Evolutionary conservation across 805 yeast genomes (phyloP).

Genomic region (Pichia paraexigua): DNA sequence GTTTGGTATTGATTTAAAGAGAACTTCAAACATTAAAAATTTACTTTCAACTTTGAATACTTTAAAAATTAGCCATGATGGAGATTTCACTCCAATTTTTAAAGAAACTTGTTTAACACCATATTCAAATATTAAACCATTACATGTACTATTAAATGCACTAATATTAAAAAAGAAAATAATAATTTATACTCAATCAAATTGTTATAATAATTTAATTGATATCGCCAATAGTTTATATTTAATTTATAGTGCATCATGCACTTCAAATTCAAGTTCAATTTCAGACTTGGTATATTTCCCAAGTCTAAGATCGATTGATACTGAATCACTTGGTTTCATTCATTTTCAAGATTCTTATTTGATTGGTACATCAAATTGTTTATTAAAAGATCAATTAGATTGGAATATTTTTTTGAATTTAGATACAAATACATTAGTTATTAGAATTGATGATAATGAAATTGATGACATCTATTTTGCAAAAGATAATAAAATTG

Average conservation of each 20-base stretch:
- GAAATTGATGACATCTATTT: constrained; percentile 7
- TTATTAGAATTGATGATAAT: constrained; percentile 8
- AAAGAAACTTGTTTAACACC: constrained; percentile 15
- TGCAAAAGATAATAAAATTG: neutral
- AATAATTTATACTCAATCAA: constrained; percentile 31
- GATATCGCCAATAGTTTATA: constrained; percentile 37
- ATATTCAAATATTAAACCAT: constrained; percentile 17
- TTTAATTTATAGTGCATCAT: constrained; percentile 28
- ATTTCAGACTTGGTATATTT: constrained; percentile 12
- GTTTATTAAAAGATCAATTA: constrained; percentile 47
- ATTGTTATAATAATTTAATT: constrained; percentile 38
- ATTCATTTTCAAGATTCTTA: constrained; percentile 35
- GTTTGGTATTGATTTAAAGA: constrained; percentile 28
- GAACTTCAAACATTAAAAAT: constrained; percentile 19
- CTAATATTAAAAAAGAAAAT: constrained; percentile 40
- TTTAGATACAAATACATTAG: constrained; percentile 43
- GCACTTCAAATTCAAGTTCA: neutral
- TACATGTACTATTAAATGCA: constrained; percentile 41
- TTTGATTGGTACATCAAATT: constrained; percentile 63
- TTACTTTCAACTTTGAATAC: constrained; percentile 12
- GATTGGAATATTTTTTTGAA: constrained; percentile 57
- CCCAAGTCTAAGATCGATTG: constrained; percentile 41
- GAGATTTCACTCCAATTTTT: neutral
- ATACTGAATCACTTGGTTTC: constrained; percentile 48
- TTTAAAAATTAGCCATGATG: constrained; percentile 1